A percentile compares a stretch with the other conserved stretches of the same genome.
Evolutionary conservation across 2,329 filamentous ascomycete species (phyloP).

Genomic region (Orbilia brochopaga): DNA sequence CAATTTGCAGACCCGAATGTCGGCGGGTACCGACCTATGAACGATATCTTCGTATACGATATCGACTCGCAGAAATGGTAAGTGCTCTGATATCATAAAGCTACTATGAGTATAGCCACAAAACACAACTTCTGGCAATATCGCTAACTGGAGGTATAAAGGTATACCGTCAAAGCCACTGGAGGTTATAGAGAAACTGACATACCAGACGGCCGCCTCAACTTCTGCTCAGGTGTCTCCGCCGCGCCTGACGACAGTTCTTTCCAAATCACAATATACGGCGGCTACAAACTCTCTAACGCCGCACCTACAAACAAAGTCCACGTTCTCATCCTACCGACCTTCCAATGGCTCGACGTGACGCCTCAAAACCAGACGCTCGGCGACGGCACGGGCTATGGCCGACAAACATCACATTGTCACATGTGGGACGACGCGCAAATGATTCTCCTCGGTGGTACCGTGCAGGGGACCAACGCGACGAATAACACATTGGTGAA

Average conservation of each 20-base stretch:
- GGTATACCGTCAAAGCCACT: constrained; percentile 31
- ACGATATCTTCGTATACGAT: constrained; percentile 46
- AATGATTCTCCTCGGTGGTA: constrained; percentile 39
- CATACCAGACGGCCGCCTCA: constrained; percentile 37
- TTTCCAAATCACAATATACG: constrained; percentile 51
- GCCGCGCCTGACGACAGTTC: constrained; percentile 46
- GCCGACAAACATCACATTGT: constrained; percentile 27
- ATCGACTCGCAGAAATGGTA: constrained; percentile 44
- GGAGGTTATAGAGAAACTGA: constrained; percentile 20
- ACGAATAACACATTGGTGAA: constrained; percentile 34
- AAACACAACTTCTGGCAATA: not conserved
- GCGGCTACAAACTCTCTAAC: constrained; percentile 46
- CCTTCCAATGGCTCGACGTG: constrained; percentile 49
- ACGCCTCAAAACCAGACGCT: constrained; percentile 23
- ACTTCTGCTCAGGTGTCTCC: constrained; percentile 39
- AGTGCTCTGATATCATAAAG: not conserved
- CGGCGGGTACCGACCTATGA: constrained; percentile 32
- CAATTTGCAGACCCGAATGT: constrained; percentile 39
- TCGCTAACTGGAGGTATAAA: not conserved
- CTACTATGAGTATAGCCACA: too few relatives aligned
- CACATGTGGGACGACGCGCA: constrained; percentile 42
- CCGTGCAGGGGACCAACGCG: constrained; percentile 27
- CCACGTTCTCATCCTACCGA: constrained; percentile 39
- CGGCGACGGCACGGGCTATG: constrained; percentile 27
- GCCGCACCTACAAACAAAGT: constrained; percentile 36